Evolutionary conservation across 1,139 yeast species (phyloP).

Genomic region (Saccharomyces uvarum): DNA sequence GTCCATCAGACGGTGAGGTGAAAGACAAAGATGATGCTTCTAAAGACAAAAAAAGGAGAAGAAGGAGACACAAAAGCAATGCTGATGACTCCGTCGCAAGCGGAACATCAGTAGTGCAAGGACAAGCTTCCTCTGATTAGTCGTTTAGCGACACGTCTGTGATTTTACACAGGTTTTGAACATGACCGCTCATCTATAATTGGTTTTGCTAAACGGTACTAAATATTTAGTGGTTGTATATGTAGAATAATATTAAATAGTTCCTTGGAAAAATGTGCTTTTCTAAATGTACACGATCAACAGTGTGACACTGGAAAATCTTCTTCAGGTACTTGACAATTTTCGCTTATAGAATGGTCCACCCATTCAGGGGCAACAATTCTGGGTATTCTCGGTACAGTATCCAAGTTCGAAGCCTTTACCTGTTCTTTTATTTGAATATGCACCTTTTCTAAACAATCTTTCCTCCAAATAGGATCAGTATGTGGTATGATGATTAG

Average conservation of each 20-base stretch:
- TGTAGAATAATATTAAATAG: neutral
- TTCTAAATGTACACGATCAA: neutral
- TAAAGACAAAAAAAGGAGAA: conserved; percentile 14
- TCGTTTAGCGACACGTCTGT: neutral
- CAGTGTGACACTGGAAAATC: conserved; percentile 20
- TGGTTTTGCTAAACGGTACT: neutral
- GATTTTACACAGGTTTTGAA: neutral
- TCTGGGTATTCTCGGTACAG: conserved; percentile 37
- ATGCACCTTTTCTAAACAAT: conserved; percentile 13
- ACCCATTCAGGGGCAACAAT: conserved; percentile 43
- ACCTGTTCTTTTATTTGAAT: conserved; percentile 25
- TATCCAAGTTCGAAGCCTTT: neutral
- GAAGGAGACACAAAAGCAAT: conserved; percentile 19
- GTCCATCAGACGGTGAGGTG: neutral
- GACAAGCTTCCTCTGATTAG: neutral
- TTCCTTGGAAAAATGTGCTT: neutral
- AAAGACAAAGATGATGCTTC: conserved; percentile 1
- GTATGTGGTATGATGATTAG: conserved; percentile 22
- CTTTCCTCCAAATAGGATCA: neutral
- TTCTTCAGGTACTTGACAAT: conserved; percentile 42
- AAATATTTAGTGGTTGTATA: neutral
- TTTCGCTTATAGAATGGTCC: conserved; percentile 35
- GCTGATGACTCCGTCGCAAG: neutral
- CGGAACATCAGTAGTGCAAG: neutral
- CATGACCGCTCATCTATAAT: neutral